Evolutionary conservation across 202 grass and related monocot species (phyloP).

Genomic region (Tripidium arundinaceum): DNA sequence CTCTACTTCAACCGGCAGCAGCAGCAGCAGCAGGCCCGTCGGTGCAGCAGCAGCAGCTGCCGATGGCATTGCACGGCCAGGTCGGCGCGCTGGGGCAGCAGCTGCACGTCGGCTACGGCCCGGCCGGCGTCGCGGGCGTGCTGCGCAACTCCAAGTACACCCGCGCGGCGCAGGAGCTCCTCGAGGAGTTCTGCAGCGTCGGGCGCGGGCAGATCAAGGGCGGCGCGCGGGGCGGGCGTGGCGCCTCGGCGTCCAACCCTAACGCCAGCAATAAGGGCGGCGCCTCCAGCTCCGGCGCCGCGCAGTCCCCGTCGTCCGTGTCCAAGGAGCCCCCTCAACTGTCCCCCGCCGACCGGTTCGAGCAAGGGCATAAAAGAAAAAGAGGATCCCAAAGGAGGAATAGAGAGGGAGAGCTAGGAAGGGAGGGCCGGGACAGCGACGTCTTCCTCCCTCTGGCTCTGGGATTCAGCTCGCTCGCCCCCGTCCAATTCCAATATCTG

Average conservation of each 20-base stretch:
- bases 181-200: slow-evolving; percentile 98
- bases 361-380: slow-evolving; percentile 23
- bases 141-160: slow-evolving; percentile 88
- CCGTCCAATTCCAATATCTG: slow-evolving; percentile 60
- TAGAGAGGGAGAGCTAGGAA: slow-evolving; percentile 1
- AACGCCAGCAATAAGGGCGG: slow-evolving; percentile 37
- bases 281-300: slow-evolving; percentile 58
- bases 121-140: slow-evolving; percentile 50
- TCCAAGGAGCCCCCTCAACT: slow-evolving; percentile 64
- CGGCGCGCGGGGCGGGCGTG: slow-evolving; percentile 23
- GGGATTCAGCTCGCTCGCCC: slow-evolving; percentile 21
- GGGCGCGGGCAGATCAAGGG: slow-evolving; percentile 67
- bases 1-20: slow-evolving; percentile 77
- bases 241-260: slow-evolving; percentile 49
- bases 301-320: slow-evolving; percentile 53
- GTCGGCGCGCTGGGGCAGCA: slow-evolving; percentile 38
- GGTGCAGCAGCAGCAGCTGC: slow-evolving; percentile 40
- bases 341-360: slow-evolving; percentile 66
- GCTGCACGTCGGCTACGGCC: slow-evolving; percentile 61
- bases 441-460: slow-evolving; percentile 32
- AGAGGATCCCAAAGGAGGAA: slow-evolving; percentile 27
- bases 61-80: slow-evolving; percentile 69
- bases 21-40: slow-evolving; percentile 22
- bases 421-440: slow-evolving; percentile 55
- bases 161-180: slow-evolving; percentile 85